Conservation (phyloP, 345 rosid species). For the Mangifera indica region DNA sequence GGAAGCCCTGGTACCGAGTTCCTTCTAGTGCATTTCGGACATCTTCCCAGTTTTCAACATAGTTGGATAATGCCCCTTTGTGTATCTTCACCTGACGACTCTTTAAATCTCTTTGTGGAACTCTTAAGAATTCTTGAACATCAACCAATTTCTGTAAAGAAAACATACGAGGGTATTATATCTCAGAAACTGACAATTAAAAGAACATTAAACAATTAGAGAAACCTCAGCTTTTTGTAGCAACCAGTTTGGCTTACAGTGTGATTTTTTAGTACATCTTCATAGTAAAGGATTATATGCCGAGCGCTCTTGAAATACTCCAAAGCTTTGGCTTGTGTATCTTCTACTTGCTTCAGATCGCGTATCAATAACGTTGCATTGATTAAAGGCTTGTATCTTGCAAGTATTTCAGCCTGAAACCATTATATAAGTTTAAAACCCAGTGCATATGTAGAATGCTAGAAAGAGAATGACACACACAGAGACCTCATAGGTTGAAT, state of each 20-base stretch:
- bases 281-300: constrained; percentile 79
- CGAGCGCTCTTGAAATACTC: constrained; percentile 78
- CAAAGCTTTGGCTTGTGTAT: constrained; percentile 65
- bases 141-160: constrained; percentile 64
- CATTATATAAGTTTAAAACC: constrained; percentile 14
- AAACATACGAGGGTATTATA: neutral
- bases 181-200: constrained; percentile 5
- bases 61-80: constrained; percentile 64
- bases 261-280: constrained; percentile 79
- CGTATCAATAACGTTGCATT: constrained; percentile 59
- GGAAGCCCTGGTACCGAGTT: constrained; percentile 55
- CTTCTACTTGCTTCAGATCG: constrained; percentile 69
- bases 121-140: constrained; percentile 81
- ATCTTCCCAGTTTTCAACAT: constrained; percentile 77
- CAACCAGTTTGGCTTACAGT: constrained; percentile 50
- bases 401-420: constrained; percentile 92
- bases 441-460: neutral
- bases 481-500: constrained; percentile 78
- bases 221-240: neutral
- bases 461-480: neutral
- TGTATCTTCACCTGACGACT: constrained; percentile 98
- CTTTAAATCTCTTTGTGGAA: constrained; percentile 58
- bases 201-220: neutral
- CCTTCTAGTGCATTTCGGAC: constrained; percentile 64
- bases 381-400: constrained; percentile 76